phyloP scores from a whole-genome alignment of 2,329 filamentous ascomycete species.

The Colletotrichum melonis region DNA sequence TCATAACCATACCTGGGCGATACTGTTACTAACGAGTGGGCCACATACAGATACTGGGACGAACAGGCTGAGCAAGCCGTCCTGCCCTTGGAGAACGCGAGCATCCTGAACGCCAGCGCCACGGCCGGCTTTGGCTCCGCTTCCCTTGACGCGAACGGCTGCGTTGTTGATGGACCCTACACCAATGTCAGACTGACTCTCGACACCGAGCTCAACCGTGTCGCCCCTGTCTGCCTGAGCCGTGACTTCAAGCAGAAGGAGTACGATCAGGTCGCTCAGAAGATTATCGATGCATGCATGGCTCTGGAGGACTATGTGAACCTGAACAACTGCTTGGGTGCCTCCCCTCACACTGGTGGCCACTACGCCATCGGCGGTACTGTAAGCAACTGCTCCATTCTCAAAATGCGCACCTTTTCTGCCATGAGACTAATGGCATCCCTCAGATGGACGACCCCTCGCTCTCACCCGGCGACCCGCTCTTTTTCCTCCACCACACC shows the following conservation, averaged over 20 bases:
- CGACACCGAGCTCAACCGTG: conserved; percentile 9
- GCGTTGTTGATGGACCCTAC: conserved; percentile 41
- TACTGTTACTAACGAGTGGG: neutral
- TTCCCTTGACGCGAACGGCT: conserved; percentile 34
- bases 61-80: conserved; percentile 29
- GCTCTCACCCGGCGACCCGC: conserved; percentile 16
- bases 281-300: conserved; percentile 24
- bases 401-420: too few relatives aligned
- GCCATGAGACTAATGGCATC: neutral
- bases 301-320: conserved; percentile 10
- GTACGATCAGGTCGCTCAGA: conserved; percentile 13
- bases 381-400: neutral
- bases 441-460: conserved; percentile 26
- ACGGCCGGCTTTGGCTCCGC: conserved; percentile 44
- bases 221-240: conserved; percentile 6
- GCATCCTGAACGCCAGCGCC: conserved; percentile 43
- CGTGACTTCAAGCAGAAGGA: conserved; percentile 18
- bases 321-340: conserved; percentile 24
- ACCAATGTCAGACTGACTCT: conserved; percentile 16
- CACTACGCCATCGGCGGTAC: conserved; percentile 28
- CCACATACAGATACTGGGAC: conserved; percentile 22
- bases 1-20: too few relatives aligned
- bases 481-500: conserved; percentile 27
- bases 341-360: conserved; percentile 8
- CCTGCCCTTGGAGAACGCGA: conserved; percentile 36